These are phyloP conservation scores for Globisporangium emineosum DNA, from an alignment of 352 stramenopile species.

Conservation along the genomic window DNA sequence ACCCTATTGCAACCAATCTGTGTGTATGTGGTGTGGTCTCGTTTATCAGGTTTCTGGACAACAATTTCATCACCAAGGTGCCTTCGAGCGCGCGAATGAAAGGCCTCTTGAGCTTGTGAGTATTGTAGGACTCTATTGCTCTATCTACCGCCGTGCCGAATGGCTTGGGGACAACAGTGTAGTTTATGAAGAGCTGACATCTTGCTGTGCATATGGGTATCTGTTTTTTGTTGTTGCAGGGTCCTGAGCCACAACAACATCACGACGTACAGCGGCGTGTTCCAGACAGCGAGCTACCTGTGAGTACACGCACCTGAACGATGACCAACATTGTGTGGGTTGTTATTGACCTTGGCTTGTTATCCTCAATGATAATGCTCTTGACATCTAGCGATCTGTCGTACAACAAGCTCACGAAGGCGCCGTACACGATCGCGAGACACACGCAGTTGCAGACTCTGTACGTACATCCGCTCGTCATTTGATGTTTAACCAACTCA, in stretches of 20 bases:
- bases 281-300: constrained; percentile 4
- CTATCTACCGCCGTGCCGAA: not conserved
- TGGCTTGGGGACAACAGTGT: not conserved
- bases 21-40: not conserved
- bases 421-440: not conserved
- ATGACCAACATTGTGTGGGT: no score
- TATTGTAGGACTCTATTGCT: not conserved
- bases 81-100: not conserved
- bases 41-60: not conserved
- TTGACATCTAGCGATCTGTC: not conserved
- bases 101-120: not conserved
- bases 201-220: no score
- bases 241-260: constrained; percentile 11
- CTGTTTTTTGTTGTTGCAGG: not conserved
- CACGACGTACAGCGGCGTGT: constrained; percentile 7
- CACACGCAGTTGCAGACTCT: constrained; percentile 6
- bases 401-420: constrained; percentile 1
- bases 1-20: not conserved
- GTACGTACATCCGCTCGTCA: not conserved
- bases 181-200: not conserved
- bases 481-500: no score
- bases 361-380: not conserved
- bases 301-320: not conserved
- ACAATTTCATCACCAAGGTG: constrained; percentile 8
- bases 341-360: no score